Conservation (phyloP, 1,284 basidiomycete species). For the Naganishia albida region DNA sequence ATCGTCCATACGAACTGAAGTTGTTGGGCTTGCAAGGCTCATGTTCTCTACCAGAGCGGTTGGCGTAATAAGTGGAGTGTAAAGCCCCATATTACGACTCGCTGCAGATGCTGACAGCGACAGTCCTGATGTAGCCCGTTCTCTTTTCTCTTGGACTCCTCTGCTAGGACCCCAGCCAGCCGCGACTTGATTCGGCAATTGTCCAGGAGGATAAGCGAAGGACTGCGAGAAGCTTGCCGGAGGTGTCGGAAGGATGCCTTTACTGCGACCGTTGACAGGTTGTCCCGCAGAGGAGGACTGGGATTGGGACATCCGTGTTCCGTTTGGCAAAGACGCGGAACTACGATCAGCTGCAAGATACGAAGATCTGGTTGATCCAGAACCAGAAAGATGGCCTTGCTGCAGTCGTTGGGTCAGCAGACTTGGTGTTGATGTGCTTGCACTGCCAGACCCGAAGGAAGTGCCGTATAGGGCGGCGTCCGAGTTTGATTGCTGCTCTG, state of each 20-base stretch:
- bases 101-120: conserved; percentile 3
- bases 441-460: conserved; percentile 20
- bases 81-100: conserved; percentile 7
- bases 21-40: conserved; percentile 14
- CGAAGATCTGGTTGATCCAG: neutral
- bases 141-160: conserved; percentile 27
- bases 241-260: conserved; percentile 16
- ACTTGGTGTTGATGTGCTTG: conserved; percentile 17
- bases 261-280: neutral
- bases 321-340: conserved; percentile 25
- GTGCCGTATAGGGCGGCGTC: conserved; percentile 1
- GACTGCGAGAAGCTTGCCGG: conserved; percentile 32
- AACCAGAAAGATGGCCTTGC: neutral
- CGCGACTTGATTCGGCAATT: conserved; percentile 9
- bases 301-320: neutral
- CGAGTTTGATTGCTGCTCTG: neutral
- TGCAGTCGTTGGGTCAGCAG: conserved; percentile 18
- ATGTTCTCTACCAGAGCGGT: conserved; percentile 26
- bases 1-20: neutral
- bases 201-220: conserved; percentile 32
- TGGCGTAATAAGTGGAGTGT: conserved; percentile 22
- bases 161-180: conserved; percentile 32
- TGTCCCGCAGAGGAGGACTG: neutral
- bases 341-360: conserved; percentile 4
- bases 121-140: neutral